phyloP scores from a whole-genome alignment of 1,139 yeast genomes.

The Saccharomyces hybrid region DNA sequence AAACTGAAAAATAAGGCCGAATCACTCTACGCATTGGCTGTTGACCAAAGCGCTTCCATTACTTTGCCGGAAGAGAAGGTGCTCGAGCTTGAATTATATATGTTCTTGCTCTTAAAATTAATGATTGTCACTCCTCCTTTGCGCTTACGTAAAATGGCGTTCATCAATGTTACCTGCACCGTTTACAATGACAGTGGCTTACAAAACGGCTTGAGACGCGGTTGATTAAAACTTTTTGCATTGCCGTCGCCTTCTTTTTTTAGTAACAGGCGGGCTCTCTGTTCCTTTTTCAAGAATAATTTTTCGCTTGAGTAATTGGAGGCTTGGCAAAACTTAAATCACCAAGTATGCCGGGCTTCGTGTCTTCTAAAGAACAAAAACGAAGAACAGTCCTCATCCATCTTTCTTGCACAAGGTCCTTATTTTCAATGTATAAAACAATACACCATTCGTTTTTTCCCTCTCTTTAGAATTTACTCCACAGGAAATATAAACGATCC shows the following conservation, averaged over 20 bases:
- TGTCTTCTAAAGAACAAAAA: background rate
- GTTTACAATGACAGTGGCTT: background rate
- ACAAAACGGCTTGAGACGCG: background rate
- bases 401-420: background rate
- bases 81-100: background rate
- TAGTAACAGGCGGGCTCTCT: background rate
- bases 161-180: background rate
- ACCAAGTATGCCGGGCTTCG: background rate
- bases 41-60: background rate
- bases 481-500: background rate
- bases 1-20: background rate
- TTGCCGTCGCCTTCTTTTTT: background rate
- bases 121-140: background rate
- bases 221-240: background rate
- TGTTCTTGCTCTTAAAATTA: background rate
- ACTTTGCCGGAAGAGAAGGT: background rate
- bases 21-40: background rate
- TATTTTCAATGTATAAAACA: background rate
- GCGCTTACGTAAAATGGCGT: background rate
- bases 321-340: slow-evolving; percentile 1
- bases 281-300: background rate
- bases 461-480: background rate
- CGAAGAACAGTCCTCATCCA: background rate
- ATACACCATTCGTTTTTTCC: background rate
- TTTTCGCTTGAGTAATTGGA: background rate